Base-by-base conservation (phyloP, 768 basidiomycete species). In the Amyloporia xantha region DNA sequence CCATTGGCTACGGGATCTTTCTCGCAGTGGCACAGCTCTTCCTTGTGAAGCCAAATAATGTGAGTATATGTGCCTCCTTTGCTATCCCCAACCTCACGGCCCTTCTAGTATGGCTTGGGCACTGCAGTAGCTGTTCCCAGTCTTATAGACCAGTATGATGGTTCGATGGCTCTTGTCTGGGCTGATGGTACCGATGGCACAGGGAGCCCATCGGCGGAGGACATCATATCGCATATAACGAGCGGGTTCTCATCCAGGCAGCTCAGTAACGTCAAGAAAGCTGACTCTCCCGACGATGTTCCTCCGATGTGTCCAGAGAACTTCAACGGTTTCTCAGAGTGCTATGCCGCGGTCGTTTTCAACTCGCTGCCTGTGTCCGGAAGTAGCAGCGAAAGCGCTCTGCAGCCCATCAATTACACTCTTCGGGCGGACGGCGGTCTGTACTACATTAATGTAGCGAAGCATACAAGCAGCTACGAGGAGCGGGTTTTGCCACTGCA, bases 401-500 rank as follows among this genome's bases (percentile, higher is more conserved):
- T 37, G 25, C n/a, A 44, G 35, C 44, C 58, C 10, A 37, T 86
- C 54, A 79, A 83, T 51, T 91, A 90, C 61, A 89, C 84, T 0
- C 75, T 89, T 47, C 68, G 73, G 28, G 82, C 79, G 0, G 88
- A 90, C 61, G 73, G 68, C 3, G 86, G 86, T 10, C 67, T 89
- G 15, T 55, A 62, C 19, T 76, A 78, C 52, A 77, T 89, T 53
- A 76, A 91, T 55, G 87, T 87, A 0, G 68, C 71, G 19, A 67
- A 69, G 17, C 86, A 87, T 58, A 75, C 66, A 2, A 82, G 84
- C 51, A 84, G 86, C 63, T 79, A 82, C 54, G 85, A 89, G 62
- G 67, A 68, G 46, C 67, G 82, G 40, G 71, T 87, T 25, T 60
- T 91, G 15, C 88, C 88, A 1, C 54, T 91, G 19, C 88, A 91